A percentile compares a stretch with the other conserved stretches of the same genome.
Conservation (phyloP, 139 green algal genomes). For the Chlamydomonas applanata region DNA sequence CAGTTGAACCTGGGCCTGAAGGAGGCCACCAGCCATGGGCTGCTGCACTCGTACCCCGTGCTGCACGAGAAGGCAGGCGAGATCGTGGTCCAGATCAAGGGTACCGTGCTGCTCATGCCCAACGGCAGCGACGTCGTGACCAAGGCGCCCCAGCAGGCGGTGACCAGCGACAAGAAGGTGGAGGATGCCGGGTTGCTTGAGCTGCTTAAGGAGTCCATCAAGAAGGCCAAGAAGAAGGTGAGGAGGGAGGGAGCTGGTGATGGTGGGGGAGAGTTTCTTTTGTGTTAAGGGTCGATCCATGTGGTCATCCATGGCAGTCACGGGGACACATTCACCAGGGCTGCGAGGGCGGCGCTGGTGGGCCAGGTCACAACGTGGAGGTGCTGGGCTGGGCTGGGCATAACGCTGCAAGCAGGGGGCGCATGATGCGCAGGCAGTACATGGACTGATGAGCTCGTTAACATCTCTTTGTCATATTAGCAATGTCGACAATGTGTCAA, state of each 20-base stretch:
- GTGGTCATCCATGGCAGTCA: too few relatives aligned
- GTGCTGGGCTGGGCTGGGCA: too few relatives aligned
- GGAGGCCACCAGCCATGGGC: conserved; percentile 92
- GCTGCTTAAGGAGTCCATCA: conserved; percentile 39
- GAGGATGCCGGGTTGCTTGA: conserved; percentile 52
- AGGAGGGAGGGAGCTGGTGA: conserved; percentile 46
- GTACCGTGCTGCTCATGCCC: conserved; percentile 95
- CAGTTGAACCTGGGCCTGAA: conserved; percentile 34
- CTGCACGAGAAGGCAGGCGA: conserved; percentile 84
- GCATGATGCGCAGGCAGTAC: too few relatives aligned
- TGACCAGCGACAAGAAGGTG: conserved; percentile 77
- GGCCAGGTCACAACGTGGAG: too few relatives aligned
- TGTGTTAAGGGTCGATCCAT: too few relatives aligned
- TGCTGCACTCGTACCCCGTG: conserved; percentile 95
- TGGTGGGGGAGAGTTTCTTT: too few relatives aligned
- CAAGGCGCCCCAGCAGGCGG: conserved; percentile 59
- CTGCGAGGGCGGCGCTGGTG: too few relatives aligned
- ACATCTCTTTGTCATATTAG: too few relatives aligned
- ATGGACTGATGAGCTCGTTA: too few relatives aligned
- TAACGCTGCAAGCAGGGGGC: too few relatives aligned
- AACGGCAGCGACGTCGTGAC: conserved; percentile 89
- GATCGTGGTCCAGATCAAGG: conserved; percentile 86
- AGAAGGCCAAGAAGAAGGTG: conserved; percentile 68
- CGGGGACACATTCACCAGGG: too few relatives aligned
- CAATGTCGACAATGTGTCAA: too few relatives aligned